These are phyloP conservation scores for Lachnellula subtilissima DNA, from an alignment of 2,329 filamentous ascomycete species.

Conservation along the genomic window DNA sequence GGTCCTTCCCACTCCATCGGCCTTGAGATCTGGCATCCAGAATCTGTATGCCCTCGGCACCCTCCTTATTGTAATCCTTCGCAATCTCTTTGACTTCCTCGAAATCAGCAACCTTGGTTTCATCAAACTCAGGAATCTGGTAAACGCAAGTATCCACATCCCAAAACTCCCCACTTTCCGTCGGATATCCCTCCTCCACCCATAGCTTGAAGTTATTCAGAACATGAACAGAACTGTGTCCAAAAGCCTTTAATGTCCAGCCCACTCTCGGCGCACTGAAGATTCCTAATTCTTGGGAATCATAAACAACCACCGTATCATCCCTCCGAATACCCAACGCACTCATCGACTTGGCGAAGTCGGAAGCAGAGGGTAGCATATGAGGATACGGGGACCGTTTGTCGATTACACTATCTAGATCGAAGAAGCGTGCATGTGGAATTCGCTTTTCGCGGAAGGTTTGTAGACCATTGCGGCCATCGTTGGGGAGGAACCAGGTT, in stretches of 20 bases:
- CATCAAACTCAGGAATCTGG: conserved; percentile 54
- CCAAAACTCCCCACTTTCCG: conserved; percentile 72
- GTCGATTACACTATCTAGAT: conserved; percentile 89
- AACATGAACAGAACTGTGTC: conserved; percentile 81
- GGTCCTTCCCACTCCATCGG: conserved; percentile 75
- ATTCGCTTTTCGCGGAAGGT: conserved; percentile 80
- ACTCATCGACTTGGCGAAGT: conserved; percentile 85
- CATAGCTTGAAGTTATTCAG: conserved; percentile 96
- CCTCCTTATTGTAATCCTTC: conserved; percentile 73
- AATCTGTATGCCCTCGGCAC: conserved; percentile 77
- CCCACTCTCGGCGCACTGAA: conserved; percentile 90
- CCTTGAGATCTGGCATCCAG: conserved; percentile 79
- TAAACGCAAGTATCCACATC: conserved; percentile 61
- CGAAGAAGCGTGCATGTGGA: conserved; percentile 89
- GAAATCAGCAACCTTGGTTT: conserved; percentile 68
- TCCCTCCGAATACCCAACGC: conserved; percentile 80
- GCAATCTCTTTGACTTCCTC: conserved; percentile 78
- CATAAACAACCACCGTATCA: conserved; percentile 91
- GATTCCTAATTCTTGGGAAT: conserved; percentile 84
- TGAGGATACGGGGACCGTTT: conserved; percentile 86
- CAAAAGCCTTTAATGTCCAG: conserved; percentile 90
- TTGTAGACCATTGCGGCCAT: conserved; percentile 73
- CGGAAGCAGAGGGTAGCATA: conserved; percentile 81
- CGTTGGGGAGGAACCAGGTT: conserved; percentile 94
- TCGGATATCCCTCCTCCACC: conserved; percentile 77